These are phyloP conservation scores for Microcyclospora tardicrescens DNA, from an alignment of 2,329 filamentous ascomycete genomes.

Conservation along the genomic window DNA sequence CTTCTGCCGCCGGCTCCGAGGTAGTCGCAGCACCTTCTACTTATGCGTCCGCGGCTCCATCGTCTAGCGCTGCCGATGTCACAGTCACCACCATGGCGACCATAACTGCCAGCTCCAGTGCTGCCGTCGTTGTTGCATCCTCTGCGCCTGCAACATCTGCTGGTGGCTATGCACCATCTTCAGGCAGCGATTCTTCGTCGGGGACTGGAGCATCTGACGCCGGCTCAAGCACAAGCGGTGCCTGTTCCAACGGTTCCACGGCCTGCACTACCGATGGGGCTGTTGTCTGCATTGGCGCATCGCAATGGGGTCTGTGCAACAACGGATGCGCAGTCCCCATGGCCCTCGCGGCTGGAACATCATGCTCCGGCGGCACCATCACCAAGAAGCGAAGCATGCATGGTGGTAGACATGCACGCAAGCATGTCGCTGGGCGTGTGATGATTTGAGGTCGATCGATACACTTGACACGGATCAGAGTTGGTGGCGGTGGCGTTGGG, in stretches of 20 bases:
- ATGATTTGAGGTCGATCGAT: no score
- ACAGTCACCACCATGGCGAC: slow-evolving; percentile 7
- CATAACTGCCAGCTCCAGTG: slow-evolving; percentile 2
- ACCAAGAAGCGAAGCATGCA: slow-evolving; percentile 9
- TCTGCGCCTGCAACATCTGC: slow-evolving; percentile 1
- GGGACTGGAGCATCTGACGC: background rate
- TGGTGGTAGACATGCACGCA: slow-evolving; percentile 3
- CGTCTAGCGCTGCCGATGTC: background rate
- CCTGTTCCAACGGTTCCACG: slow-evolving; percentile 13
- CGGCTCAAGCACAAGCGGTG: slow-evolving; percentile 2
- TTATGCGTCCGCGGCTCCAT: background rate
- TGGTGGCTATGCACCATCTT: background rate
- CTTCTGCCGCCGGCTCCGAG: slow-evolving; percentile 1
- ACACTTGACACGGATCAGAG: no score
- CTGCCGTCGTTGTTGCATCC: slow-evolving; percentile 1
- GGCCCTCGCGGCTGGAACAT: slow-evolving; percentile 29
- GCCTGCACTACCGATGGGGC: slow-evolving; percentile 29
- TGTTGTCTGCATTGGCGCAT: slow-evolving; percentile 31
- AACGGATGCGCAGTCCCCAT: slow-evolving; percentile 27
- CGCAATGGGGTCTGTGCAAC: slow-evolving; percentile 34
- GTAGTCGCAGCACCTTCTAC: background rate
- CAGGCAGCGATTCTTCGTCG: background rate
- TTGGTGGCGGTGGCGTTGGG: no score
- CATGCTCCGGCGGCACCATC: slow-evolving; percentile 27
- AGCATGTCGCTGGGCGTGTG: slow-evolving; percentile 1